Evolutionary conservation across 2,329 filamentous ascomycete genomes (phyloP), one percentile per base, ranked within the genome.

Genomic region (Talaromyces sp.): DNA sequence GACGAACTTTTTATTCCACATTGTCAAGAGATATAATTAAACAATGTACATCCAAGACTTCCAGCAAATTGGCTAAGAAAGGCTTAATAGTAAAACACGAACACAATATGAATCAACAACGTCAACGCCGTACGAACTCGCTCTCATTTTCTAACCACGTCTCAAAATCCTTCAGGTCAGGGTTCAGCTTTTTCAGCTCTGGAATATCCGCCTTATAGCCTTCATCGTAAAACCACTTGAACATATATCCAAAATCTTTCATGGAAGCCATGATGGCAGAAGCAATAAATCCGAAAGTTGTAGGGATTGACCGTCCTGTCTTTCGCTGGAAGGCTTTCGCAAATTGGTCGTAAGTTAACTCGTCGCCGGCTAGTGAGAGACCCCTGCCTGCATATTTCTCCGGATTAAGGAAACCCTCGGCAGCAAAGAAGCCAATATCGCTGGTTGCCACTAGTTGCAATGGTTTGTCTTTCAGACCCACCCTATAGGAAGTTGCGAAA

Each of bases 361-460:
- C 80, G 64, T 83, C 82, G 1, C 82, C 82, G 0, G 82, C 83
- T 21, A 85, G 67, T 4, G 79, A 78, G 43, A 83, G 73, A 5
- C 74, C 75, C 19, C 72, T 73, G 41, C 77, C 75, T 35, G 76
- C 75, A 69, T 77, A 84, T 46, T 76, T 68, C 1, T 78, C 68
- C 2, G 78, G 74, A 2, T 80, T 69, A 4, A 76, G 60, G 60
- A 85, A 82, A 0, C 81, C 81, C 52, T 77, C 70, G 0, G 81
- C 81, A 2, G 74, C 82, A 57, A 85, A 80, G 21, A 73, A 65
- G 0, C 82, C 83, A 60, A 85, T 84, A 63, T 85, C 83, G 13
- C 72, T 76, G 2, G 71, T 71, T 0, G 74, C 71, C 17, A 81
- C 68, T n/a, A 78, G 54, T 59, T 81, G 77, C 21, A 81, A 64